Percentiles rank a stretch among this genome's conserved stretches.
These are phyloP conservation scores for Suhomyces vadensis DNA, from an alignment of 805 yeast species.

Conservation along the genomic window DNA sequence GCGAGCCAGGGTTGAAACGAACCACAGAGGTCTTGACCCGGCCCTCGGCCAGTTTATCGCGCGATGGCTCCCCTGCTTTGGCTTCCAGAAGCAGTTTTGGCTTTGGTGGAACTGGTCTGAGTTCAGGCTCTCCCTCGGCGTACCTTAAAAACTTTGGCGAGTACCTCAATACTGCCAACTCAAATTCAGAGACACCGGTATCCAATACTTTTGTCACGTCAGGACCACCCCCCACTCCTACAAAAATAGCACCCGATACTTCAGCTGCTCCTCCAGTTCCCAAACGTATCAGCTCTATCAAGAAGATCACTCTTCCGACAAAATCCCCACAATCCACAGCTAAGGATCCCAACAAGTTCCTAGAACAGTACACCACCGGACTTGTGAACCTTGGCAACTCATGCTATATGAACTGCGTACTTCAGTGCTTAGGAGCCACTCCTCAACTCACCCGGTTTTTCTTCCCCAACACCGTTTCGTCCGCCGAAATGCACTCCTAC, in stretches of 20 bases:
- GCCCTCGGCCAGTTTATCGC: conserved; percentile 22
- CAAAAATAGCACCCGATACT: background rate
- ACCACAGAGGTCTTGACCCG: conserved; percentile 15
- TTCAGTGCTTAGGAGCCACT: conserved; percentile 84
- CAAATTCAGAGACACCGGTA: conserved; percentile 18
- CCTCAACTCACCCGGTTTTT: conserved; percentile 65
- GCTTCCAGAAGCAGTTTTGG: background rate
- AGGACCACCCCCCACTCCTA: background rate
- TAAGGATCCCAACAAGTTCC: conserved; percentile 6
- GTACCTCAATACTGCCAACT: conserved; percentile 28
- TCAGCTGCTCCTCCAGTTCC: background rate
- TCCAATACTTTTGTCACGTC: conserved; percentile 16
- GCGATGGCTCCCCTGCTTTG: conserved; percentile 10
- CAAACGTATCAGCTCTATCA: conserved; percentile 6
- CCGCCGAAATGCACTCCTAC: conserved; percentile 46
- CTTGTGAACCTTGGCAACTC: conserved; percentile 83
- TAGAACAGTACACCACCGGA: conserved; percentile 58
- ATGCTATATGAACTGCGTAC: conserved; percentile 86
- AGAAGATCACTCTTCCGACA: background rate
- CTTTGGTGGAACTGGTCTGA: background rate
- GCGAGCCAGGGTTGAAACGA: conserved; percentile 24
- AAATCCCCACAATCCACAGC: background rate
- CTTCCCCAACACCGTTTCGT: conserved; percentile 28
- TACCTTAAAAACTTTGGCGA: conserved; percentile 33
- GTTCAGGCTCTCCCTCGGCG: background rate